Evolutionary conservation across 2,329 filamentous ascomycete genomes (phyloP).

Genomic region (Aureobasidium pullulans): DNA sequence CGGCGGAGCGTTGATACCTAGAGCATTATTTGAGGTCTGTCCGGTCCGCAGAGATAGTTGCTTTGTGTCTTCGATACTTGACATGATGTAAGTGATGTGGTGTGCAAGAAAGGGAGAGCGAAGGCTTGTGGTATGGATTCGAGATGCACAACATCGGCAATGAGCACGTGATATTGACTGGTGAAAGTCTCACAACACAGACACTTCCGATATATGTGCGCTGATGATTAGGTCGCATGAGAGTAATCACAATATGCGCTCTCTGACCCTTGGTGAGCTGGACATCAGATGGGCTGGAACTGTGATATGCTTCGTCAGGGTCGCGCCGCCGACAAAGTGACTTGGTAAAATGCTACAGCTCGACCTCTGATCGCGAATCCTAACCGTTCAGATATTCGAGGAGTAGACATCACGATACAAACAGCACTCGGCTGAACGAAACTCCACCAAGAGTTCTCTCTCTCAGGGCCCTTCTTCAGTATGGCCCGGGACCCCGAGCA

Average conservation of each 20-base stretch:
- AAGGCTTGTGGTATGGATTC: neutral
- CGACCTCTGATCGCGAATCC: too few relatives aligned
- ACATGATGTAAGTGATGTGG: neutral
- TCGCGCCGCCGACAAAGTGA: too few relatives aligned
- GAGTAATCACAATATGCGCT: too few relatives aligned
- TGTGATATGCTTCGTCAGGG: too few relatives aligned
- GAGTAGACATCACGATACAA: slow-evolving; percentile 80
- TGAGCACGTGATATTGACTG: neutral
- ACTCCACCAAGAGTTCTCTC: slow-evolving; percentile 67
- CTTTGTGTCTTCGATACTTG: neutral
- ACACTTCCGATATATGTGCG: too few relatives aligned
- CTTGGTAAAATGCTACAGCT: too few relatives aligned
- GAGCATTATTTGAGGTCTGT: neutral
- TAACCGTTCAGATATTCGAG: too few relatives aligned
- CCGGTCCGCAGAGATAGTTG: neutral
- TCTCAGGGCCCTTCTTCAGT: slow-evolving; percentile 80
- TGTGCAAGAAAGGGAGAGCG: neutral
- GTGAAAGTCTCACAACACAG: too few relatives aligned
- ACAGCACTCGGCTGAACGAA: slow-evolving; percentile 90
- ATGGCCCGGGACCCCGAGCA: slow-evolving; percentile 71
- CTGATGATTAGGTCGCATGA: too few relatives aligned
- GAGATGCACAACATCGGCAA: neutral
- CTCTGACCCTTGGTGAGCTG: too few relatives aligned
- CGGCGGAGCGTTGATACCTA: slow-evolving; percentile 6
- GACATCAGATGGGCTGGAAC: too few relatives aligned